phyloP scores from a whole-genome alignment of 768 basidiomycete genomes.

The Boletus pseudopeckii region DNA sequence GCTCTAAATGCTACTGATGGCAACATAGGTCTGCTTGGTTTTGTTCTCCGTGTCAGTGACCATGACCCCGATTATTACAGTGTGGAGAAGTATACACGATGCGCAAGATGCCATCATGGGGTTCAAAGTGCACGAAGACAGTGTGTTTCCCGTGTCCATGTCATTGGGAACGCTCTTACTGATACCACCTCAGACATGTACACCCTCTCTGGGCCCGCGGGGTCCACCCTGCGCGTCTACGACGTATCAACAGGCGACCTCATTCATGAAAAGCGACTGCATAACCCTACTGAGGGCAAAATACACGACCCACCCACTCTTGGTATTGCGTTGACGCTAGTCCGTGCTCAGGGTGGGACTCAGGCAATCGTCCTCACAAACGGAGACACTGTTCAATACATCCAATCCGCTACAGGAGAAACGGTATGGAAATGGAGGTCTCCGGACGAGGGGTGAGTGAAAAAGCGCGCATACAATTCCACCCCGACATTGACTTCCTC shows the following conservation, averaged over 20 bases:
- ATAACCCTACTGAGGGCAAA: constrained; percentile 41
- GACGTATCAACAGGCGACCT: constrained; percentile 62
- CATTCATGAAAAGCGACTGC: constrained; percentile 61
- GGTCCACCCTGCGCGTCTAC: constrained; percentile 65
- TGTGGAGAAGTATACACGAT: constrained; percentile 81
- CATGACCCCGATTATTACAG: constrained; percentile 34
- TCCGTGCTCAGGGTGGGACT: constrained; percentile 32
- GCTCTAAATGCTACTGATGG: constrained; percentile 68
- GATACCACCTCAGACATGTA: constrained; percentile 50
- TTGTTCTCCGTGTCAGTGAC: constrained; percentile 3
- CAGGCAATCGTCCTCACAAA: constrained; percentile 50
- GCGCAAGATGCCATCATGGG: constrained; percentile 61
- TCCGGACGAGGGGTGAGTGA: constrained; percentile 59
- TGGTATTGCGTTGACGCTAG: constrained; percentile 47
- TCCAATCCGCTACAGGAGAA: constrained; percentile 52
- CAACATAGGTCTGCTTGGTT: constrained; percentile 51
- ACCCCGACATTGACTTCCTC: constrained; percentile 1
- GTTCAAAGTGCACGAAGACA: constrained; percentile 54
- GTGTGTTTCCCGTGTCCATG: constrained; percentile 39
- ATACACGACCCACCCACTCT: constrained; percentile 51
- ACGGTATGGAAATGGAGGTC: constrained; percentile 71
- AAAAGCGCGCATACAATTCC: background rate
- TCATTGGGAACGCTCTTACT: background rate
- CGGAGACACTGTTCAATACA: constrained; percentile 51
- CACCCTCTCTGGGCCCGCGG: constrained; percentile 73